phyloP scores from a whole-genome alignment of 2,329 filamentous ascomycete genomes.

The Myriosclerotinia scirpicola region DNA sequence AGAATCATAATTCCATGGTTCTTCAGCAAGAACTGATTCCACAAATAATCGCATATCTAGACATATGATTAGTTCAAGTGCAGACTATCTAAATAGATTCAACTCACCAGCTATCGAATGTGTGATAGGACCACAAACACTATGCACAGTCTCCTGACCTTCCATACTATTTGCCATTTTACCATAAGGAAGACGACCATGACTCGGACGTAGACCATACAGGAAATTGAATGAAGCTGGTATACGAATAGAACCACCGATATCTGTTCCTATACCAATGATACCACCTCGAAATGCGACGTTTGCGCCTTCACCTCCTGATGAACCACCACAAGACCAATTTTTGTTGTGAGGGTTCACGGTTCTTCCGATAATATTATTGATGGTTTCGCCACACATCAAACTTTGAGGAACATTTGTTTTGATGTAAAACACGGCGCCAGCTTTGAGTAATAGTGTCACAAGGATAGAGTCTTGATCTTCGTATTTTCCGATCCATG shows the following conservation, averaged over 20 bases:
- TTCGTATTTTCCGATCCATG: constrained; percentile 41
- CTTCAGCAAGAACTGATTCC: constrained; percentile 39
- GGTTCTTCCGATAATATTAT: constrained; percentile 47
- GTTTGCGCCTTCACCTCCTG: constrained; percentile 41
- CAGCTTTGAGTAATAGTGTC: constrained; percentile 43
- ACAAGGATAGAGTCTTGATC: constrained; percentile 49
- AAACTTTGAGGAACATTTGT: constrained; percentile 45
- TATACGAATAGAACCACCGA: constrained; percentile 40
- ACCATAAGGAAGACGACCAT: constrained; percentile 39
- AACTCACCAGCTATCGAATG: constrained; percentile 44
- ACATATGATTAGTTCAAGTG: constrained; percentile 31
- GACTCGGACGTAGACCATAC: constrained; percentile 43
- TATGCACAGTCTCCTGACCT: constrained; percentile 46
- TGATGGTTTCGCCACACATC: constrained; percentile 45
- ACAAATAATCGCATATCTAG: constrained; percentile 42
- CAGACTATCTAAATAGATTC: constrained; percentile 30
- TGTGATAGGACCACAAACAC: constrained; percentile 40
- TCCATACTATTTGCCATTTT: constrained; percentile 40
- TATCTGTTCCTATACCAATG: constrained; percentile 40
- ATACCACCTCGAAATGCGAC: constrained; percentile 39
- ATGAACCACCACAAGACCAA: constrained; percentile 37
- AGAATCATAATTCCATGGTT: constrained; percentile 43
- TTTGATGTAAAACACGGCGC: constrained; percentile 45
- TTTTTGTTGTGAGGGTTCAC: constrained; percentile 39
- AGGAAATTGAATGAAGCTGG: constrained; percentile 43